Evolutionary conservation across 331 rosid species (phyloP).

Genomic region (Spiraea crenata): DNA sequence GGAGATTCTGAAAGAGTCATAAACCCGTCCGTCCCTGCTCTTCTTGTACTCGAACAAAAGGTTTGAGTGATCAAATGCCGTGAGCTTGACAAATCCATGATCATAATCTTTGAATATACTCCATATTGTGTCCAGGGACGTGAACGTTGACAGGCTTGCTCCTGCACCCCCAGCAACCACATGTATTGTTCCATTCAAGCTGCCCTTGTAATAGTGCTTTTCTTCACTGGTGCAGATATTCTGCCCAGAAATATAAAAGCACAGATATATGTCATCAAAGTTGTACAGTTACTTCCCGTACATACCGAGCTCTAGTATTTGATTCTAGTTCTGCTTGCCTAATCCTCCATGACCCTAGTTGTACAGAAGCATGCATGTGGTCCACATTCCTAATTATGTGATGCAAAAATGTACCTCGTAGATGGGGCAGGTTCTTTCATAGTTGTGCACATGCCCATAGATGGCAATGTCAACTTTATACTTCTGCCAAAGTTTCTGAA

Average conservation of each 20-base stretch:
- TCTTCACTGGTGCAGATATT: slow-evolving; percentile 64
- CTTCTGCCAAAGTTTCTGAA: slow-evolving; percentile 75
- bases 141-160: slow-evolving; percentile 54
- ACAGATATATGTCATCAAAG: neutral
- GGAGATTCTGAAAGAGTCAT: slow-evolving; percentile 59
- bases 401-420: slow-evolving; percentile 51
- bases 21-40: slow-evolving; percentile 71
- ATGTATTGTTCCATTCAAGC: slow-evolving; percentile 69
- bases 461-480: slow-evolving; percentile 77
- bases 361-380: neutral
- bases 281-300: too few species aligned
- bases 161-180: slow-evolving; percentile 80
- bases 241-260: slow-evolving; percentile 21
- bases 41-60: slow-evolving; percentile 74
- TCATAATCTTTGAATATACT: slow-evolving; percentile 63
- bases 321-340: too few species aligned
- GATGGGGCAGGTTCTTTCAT: slow-evolving; percentile 79
- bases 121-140: slow-evolving; percentile 67
- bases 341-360: too few species aligned
- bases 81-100: slow-evolving; percentile 58
- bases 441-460: slow-evolving; percentile 79
- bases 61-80: slow-evolving; percentile 65
- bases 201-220: slow-evolving; percentile 55
- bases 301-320: too few species aligned
- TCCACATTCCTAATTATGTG: too few species aligned